Evolutionary conservation across 2,329 filamentous ascomycete genomes (phyloP).

Genomic region (Fusarium pseudocircinatum): DNA sequence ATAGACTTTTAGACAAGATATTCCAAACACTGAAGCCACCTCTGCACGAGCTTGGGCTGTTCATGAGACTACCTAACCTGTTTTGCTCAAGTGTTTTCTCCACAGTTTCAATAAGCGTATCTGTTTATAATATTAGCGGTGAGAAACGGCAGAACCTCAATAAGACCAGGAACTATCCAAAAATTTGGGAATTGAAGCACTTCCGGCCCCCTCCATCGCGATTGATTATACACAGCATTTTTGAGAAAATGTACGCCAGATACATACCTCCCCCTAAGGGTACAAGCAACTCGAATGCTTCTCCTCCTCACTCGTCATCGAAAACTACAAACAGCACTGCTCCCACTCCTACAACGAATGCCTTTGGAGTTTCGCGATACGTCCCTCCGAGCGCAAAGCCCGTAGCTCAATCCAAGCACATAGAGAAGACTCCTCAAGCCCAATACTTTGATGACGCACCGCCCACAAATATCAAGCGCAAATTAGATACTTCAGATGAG

Average conservation of each 20-base stretch:
- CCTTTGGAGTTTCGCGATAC: conserved; percentile 54
- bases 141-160: conserved; percentile 49
- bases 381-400: conserved; percentile 47
- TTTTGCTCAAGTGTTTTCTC: not conserved
- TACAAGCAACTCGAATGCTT: not conserved
- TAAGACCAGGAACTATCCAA: conserved; percentile 48
- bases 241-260: conserved; percentile 53
- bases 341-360: conserved; percentile 18
- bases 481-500: conserved; percentile 48
- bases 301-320: not conserved
- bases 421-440: conserved; percentile 21
- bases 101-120: not conserved
- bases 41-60: not conserved
- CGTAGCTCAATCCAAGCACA: conserved; percentile 2
- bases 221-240: conserved; percentile 8
- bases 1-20: not conserved
- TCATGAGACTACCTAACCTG: not conserved
- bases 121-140: conserved; percentile 50
- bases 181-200: conserved; percentile 45
- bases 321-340: not conserved
- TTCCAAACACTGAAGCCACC: not conserved
- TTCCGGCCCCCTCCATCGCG: conserved; percentile 26
- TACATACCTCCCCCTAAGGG: conserved; percentile 52
- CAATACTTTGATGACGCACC: conserved; percentile 46
- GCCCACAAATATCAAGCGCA: conserved; percentile 47